A percentile compares a stretch with the other conserved stretches of the same genome.
phyloP scores from a whole-genome alignment of 2,329 filamentous ascomycete genomes.

The Arthroderma sp. region DNA sequence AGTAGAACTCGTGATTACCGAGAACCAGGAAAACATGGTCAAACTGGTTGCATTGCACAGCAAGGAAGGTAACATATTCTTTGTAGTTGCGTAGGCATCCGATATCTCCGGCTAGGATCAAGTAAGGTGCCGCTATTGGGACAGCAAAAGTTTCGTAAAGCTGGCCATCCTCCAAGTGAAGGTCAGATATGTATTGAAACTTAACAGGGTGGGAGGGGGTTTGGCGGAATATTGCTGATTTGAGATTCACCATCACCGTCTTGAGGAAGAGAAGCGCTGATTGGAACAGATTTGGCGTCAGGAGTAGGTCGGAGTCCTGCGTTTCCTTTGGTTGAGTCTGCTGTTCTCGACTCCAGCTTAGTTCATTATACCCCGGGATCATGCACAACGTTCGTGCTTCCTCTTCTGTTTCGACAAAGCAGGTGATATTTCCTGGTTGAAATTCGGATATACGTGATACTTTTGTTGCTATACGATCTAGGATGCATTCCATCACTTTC shows the following conservation, averaged over 20 bases:
- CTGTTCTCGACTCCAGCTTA: conserved; percentile 9
- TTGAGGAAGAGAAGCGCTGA: conserved; percentile 2
- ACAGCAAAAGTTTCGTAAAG: conserved; percentile 18
- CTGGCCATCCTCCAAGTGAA: conserved; percentile 16
- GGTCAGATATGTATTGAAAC: conserved; percentile 19
- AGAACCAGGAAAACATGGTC: conserved; percentile 16
- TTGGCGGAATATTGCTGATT: conserved; percentile 6
- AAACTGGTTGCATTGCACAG: conserved; percentile 18
- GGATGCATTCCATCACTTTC: conserved; percentile 6
- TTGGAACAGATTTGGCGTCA: background rate
- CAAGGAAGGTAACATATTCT: conserved; percentile 19
- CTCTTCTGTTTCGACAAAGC: conserved; percentile 8
- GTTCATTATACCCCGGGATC: conserved; percentile 12
- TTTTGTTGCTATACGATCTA: conserved; percentile 8
- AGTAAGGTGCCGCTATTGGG: conserved; percentile 15
- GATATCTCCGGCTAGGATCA: conserved; percentile 25
- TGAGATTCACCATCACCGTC: conserved; percentile 1
- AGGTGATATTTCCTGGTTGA: conserved; percentile 9
- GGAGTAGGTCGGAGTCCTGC: background rate
- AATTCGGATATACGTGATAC: conserved; percentile 4
- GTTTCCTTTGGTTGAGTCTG: conserved; percentile 3
- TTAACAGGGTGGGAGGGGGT: background rate
- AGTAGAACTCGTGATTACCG: conserved; percentile 21
- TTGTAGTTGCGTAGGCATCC: conserved; percentile 16
- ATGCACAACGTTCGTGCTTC: conserved; percentile 8